Base-by-base conservation (phyloP, 2,329 filamentous ascomycete species). In the Alternaria brassicae region DNA sequence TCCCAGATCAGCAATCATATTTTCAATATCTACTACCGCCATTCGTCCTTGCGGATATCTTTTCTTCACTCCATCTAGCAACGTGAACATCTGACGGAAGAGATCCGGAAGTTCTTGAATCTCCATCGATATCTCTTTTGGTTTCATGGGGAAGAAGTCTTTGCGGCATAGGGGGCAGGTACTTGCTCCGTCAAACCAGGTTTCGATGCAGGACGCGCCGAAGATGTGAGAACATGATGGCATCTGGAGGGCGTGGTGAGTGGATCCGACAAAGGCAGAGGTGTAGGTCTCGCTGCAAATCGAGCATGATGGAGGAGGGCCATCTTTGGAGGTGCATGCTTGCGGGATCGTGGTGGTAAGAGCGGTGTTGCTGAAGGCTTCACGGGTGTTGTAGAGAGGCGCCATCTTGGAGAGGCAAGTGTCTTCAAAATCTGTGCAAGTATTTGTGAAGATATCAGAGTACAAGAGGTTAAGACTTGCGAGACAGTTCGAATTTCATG, bases 141-240 rank as follows among this genome's bases (percentile, higher is more conserved):
- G 48, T 17, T 39, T 17, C 6, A 4, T 37, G 2, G 23, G 32
- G 23, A 50, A 50, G 23, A 39, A 37, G 21, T 50, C 32, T 39
- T 50, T 27, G 4, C 48, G 48, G 34, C 48, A 50, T 3, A 50
- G 10, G 4, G 48, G 48, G 6, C 48, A 50, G 10, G 48, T 50
- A n/a, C 48, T 28, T 28, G 48, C 48, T 12, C 15, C 15, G 15
- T 50, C 48, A 21, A 50, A 50, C 48, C 48, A 50, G 21, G 48
- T 27, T 28, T 50, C 48, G 23, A 50, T 50, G 48, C 48, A 50
- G 10, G 32, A 39, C 39, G 32, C 48, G 23, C 48, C 30, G n/a
- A 50, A 50, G 15, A 50, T 28, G 34, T 50, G 48, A 4, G 34
- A 17, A 34, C 48, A 50, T 27, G 21, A 27, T 27, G 34, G 48